Evolutionary conservation across 2,329 filamentous ascomycete species (phyloP).

Genomic region (Ceratocystis eucalypticola): DNA sequence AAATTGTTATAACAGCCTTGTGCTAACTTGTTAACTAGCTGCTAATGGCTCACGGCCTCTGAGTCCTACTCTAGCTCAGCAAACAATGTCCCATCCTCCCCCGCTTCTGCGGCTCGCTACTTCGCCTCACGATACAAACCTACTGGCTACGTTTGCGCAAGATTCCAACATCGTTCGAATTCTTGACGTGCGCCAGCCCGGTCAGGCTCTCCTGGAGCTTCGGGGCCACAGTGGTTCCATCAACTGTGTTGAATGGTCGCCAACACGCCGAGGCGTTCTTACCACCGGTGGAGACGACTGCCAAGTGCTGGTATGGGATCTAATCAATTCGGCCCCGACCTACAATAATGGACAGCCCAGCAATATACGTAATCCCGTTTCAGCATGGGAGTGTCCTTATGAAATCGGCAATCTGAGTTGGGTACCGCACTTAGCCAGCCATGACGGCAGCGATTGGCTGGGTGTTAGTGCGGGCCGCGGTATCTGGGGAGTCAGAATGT

Average conservation of each 20-base stretch:
- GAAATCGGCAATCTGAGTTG: conserved; percentile 76
- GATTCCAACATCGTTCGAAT: conserved; percentile 89
- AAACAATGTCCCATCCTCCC: conserved; percentile 63
- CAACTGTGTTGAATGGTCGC: conserved; percentile 95
- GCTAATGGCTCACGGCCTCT: conserved; percentile 44
- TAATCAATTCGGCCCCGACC: conserved; percentile 50
- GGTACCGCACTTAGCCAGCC: conserved; percentile 57
- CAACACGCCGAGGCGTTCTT: conserved; percentile 68
- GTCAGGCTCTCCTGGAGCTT: conserved; percentile 85
- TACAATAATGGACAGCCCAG: conserved; percentile 42
- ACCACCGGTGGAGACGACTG: conserved; percentile 88
- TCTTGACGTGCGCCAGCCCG: conserved; percentile 88
- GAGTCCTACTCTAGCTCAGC: conserved; percentile 62
- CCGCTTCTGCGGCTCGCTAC: conserved; percentile 71
- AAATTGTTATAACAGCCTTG: neutral
- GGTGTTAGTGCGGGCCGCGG: conserved; percentile 69
- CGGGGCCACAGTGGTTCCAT: conserved; percentile 74
- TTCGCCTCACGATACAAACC: conserved; percentile 87
- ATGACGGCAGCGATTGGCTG: conserved; percentile 67
- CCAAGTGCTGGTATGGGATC: conserved; percentile 84
- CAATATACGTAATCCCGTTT: conserved; percentile 53
- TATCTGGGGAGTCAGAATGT: conserved; percentile 56
- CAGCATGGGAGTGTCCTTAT: conserved; percentile 74
- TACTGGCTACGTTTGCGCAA: conserved; percentile 91
- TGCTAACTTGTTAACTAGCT: conserved; percentile 27